A percentile compares a stretch with the other conserved stretches of the same genome.
Conservation (phyloP, 2,329 filamentous ascomycete species). For the Curvularia verruculosa region DNA sequence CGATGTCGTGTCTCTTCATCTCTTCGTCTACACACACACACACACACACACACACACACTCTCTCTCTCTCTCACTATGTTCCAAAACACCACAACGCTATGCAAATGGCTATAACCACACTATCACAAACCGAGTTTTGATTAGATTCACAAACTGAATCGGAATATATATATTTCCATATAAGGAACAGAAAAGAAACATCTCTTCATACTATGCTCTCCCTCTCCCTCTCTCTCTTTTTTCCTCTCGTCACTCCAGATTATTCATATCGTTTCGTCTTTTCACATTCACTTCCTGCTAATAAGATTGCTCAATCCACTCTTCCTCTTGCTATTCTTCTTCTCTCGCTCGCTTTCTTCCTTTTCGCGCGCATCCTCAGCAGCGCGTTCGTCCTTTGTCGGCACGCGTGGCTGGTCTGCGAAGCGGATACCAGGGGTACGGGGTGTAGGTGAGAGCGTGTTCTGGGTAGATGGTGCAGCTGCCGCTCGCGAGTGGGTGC, state of each 20-base stretch:
- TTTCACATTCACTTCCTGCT: slow-evolving; percentile 15
- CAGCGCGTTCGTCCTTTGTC: slow-evolving; percentile 43
- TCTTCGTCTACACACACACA: too few species aligned
- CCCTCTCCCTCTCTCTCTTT: too few species aligned
- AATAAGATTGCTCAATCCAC: slow-evolving; percentile 28
- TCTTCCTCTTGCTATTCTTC: slow-evolving; percentile 27
- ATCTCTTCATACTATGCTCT: background rate
- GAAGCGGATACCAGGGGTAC: slow-evolving; percentile 65
- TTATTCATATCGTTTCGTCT: background rate
- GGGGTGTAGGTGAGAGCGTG: slow-evolving; percentile 20
- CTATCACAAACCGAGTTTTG: background rate
- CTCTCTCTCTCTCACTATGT: background rate
- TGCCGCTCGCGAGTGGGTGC: slow-evolving; percentile 28
- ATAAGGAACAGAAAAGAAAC: background rate
- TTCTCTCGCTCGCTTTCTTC: slow-evolving; percentile 25
- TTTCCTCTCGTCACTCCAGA: too few species aligned
- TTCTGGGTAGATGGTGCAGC: slow-evolving; percentile 2
- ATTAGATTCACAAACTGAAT: background rate
- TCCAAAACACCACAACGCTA: background rate
- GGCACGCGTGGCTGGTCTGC: slow-evolving; percentile 56
- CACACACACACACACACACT: too few species aligned
- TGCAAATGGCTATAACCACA: too few species aligned
- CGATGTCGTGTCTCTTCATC: too few species aligned
- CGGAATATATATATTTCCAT: background rate
- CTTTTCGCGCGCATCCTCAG: slow-evolving; percentile 32